These are phyloP conservation scores for Krasilnikovozyma curviuscula DNA, from an alignment of 768 basidiomycete genomes.

Conservation along the genomic window DNA sequence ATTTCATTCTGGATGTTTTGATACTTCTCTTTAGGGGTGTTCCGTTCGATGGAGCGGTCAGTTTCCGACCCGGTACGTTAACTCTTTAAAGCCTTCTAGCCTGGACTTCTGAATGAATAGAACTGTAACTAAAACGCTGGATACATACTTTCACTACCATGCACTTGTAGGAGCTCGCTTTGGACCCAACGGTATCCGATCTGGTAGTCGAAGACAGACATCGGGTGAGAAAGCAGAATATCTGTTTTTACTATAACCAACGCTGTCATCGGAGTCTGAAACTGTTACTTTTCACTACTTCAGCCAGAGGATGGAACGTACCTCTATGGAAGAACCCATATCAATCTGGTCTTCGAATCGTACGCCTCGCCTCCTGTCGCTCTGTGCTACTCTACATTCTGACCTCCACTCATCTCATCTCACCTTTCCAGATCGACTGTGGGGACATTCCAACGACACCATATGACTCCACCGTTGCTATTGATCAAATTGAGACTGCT, in stretches of 20 bases:
- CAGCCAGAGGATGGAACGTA: conserved; percentile 4
- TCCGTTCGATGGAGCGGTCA: conserved; percentile 26
- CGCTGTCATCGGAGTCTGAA: too few relatives aligned
- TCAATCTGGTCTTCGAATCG: conserved; percentile 1
- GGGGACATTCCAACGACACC: conserved; percentile 51
- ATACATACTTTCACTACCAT: neutral
- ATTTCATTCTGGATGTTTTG: neutral
- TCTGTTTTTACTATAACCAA: too few relatives aligned
- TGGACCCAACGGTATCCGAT: conserved; percentile 67
- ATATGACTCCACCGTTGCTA: conserved; percentile 61
- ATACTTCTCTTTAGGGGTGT: too few relatives aligned
- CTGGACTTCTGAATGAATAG: neutral
- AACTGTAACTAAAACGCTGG: neutral
- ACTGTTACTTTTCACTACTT: too few relatives aligned
- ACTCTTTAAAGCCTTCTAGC: conserved; percentile 52
- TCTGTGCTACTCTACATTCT: neutral
- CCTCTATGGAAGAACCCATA: conserved; percentile 5
- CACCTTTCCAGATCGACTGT: conserved; percentile 1
- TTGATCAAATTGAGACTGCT: conserved; percentile 73
- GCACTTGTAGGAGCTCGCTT: conserved; percentile 54
- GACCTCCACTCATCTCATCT: neutral
- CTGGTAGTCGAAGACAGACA: conserved; percentile 38
- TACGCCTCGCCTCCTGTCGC: neutral
- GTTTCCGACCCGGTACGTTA: conserved; percentile 18
- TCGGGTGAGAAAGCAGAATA: too few relatives aligned